Base-by-base conservation (phyloP, 2,329 filamentous ascomycete genomes). In the Pseudomassariella vexata region DNA sequence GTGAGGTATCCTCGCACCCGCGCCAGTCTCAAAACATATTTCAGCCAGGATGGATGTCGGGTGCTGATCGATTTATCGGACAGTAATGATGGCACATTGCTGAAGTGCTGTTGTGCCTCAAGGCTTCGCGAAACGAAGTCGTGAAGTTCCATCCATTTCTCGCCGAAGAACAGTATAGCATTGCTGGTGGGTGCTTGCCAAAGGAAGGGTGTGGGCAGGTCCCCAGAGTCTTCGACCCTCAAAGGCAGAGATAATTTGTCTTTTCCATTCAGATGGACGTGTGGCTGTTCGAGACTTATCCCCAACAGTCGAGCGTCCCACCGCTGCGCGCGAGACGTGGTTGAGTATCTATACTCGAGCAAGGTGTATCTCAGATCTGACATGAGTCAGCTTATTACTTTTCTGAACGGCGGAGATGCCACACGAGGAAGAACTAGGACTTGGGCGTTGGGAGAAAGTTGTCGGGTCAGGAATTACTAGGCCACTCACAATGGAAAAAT, bases 161-260 rank as follows among this genome's bases (percentile, higher is more conserved):
- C 76, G 25, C 89, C 88, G 35, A 92, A 79, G 52, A 90, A 82
- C 8, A 98, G 67, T 9, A 80, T 76, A 1, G 90, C 89, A 41
- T 92, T 83, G 49, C 82, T 85, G 42, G 79, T 84, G 5, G 90
- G 89, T 3, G 80, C 77, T 57, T 95, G 84, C 81, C 88, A 95
- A 7, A 94, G 64, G 48, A 94, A 94, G 0, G 83, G 68, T 0
- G 73, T 70, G 5, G 60, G 30, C 5, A 55, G 47, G 18, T 57
- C 46, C 8, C 48, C 41, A 14, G 44, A 40, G 5, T 41, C 19
- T 27, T 55, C 53, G 5, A 17, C 52, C 49, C 7, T 53, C 41
- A 34, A 28, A 14, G 66, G 70, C 45, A 46, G 63, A 35, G 45
- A 49, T 35, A 92, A 76, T 2, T 63, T 50, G 1, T 63, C 60